A percentile compares a stretch with the other conserved stretches of the same genome.
phyloP scores from a whole-genome alignment of 1,284 basidiomycete genomes.

The Lignosus rhinocerotis region DNA sequence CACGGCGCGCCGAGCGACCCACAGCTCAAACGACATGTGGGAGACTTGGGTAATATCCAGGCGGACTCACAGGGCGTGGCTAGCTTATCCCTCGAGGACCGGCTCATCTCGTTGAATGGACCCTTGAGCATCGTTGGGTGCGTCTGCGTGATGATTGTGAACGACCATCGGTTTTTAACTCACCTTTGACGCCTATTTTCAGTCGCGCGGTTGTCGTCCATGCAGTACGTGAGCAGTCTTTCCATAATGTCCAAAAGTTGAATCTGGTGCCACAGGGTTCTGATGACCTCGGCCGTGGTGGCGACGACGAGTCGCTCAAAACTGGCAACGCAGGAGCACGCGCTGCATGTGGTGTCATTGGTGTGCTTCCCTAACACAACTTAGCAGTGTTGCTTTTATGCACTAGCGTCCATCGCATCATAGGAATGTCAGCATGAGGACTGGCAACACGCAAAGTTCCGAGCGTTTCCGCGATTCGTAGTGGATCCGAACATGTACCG shows the following conservation, averaged over 20 bases:
- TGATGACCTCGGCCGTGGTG: constrained; percentile 76
- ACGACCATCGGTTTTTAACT: not conserved
- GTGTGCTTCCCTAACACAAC: constrained; percentile 33
- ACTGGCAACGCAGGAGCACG: constrained; percentile 76
- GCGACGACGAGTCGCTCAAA: constrained; percentile 64
- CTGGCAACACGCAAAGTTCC: no score
- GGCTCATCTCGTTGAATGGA: constrained; percentile 68
- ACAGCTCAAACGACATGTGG: constrained; percentile 59
- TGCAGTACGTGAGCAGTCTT: constrained; percentile 41
- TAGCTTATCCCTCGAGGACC: constrained; percentile 59
- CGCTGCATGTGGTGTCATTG: constrained; percentile 76
- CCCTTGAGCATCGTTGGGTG: constrained; percentile 70
- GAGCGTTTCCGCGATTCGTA: no score
- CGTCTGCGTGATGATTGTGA: constrained; percentile 22
- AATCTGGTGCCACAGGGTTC: constrained; percentile 45
- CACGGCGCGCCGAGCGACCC: constrained; percentile 66
- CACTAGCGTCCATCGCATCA: not conserved
- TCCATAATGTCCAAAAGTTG: not conserved
- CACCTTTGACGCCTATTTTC: not conserved
- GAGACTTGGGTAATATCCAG: constrained; percentile 78
- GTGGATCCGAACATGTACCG: no score
- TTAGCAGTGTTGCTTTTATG: not conserved
- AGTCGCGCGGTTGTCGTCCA: constrained; percentile 67
- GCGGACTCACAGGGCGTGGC: constrained; percentile 62
- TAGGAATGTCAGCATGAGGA: not conserved